Base-by-base conservation (phyloP, 306 rosid species). In the Canavalia gladiata region DNA sequence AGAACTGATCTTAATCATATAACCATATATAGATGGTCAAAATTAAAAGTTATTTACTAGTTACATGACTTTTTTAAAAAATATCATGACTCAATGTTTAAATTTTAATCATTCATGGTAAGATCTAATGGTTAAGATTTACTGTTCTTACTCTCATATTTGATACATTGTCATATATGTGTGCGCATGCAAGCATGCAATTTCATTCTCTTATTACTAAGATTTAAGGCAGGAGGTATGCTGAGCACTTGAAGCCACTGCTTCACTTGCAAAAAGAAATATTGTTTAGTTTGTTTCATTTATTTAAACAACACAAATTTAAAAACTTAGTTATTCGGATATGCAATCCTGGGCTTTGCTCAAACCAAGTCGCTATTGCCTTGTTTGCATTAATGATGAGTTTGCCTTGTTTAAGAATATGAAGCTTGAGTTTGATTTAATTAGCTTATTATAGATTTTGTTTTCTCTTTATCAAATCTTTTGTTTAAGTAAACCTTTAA, bases 221-320 rank as follows among this genome's bases (percentile, higher is more conserved):
- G 25, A 18, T 18, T 18, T 18, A 18, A 18, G 25, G 25, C 25
- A 18, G 25, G 68, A 63, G 8, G 8, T 2, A 28, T 5, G 55
- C 37, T 5, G 4, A 43, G 55, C 73, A 68, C 54, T 68, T 28
- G 39, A 45, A 63, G 10, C 46, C 35, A 29, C 28, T 35, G 37
- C 30, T 63, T 12, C 4, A 6, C 4, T 31, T 10, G 59, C 6
- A 5, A 3, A 6, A n/a, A 52, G 31, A 31, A 59, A 59, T 2
- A 58, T 31, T 18, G 25, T 18, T 18, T 18, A 18, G 50, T 18
- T 65, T 25, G 0, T 0, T 12, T 46, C 41, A 45, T 43, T 43
- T 67, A 41, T 41, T 65, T 66, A 66, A 66, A 42, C 13, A 25
- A 67, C 31, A 43, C 39, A 67, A 67, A 62, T 28, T 67, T 67